Evolutionary conservation across 805 yeast species (phyloP).

Genomic region (Teunomyces tritomae): DNA sequence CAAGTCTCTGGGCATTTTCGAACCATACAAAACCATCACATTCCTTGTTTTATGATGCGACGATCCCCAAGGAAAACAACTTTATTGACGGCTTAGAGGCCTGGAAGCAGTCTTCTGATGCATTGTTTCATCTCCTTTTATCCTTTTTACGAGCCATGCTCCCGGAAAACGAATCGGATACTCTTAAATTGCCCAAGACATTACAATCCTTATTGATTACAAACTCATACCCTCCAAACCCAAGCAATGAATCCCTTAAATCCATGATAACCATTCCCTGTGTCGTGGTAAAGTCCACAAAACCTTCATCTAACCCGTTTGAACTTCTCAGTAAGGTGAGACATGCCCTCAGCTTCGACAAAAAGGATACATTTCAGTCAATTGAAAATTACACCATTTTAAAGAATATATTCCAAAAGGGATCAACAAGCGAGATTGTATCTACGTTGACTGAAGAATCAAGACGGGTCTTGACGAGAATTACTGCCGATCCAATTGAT

Average conservation of each 20-base stretch:
- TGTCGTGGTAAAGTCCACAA: conserved; percentile 56
- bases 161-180: conserved; percentile 59
- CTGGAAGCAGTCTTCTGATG: conserved; percentile 83
- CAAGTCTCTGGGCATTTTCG: conserved; percentile 87
- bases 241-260: conserved; percentile 29
- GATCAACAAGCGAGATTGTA: conserved; percentile 51
- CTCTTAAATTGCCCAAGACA: conserved; percentile 59
- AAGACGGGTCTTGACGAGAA: conserved; percentile 48
- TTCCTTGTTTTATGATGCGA: conserved; percentile 39
- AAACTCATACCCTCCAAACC: conserved; percentile 73
- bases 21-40: conserved; percentile 28
- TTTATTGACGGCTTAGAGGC: conserved; percentile 70
- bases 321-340: conserved; percentile 55
- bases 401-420: conserved; percentile 65
- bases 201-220: conserved; percentile 63
- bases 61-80: conserved; percentile 26
- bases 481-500: conserved; percentile 34
- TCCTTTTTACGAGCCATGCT: conserved; percentile 79
- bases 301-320: conserved; percentile 45
- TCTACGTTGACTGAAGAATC: conserved; percentile 73
- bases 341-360: conserved; percentile 61
- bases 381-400: conserved; percentile 76
- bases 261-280: conserved; percentile 56
- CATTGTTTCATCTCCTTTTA: conserved; percentile 74
- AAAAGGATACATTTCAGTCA: conserved; percentile 65